Conservation (phyloP, 2,329 filamentous ascomycete genomes). For the Celoporthe dispersa region DNA sequence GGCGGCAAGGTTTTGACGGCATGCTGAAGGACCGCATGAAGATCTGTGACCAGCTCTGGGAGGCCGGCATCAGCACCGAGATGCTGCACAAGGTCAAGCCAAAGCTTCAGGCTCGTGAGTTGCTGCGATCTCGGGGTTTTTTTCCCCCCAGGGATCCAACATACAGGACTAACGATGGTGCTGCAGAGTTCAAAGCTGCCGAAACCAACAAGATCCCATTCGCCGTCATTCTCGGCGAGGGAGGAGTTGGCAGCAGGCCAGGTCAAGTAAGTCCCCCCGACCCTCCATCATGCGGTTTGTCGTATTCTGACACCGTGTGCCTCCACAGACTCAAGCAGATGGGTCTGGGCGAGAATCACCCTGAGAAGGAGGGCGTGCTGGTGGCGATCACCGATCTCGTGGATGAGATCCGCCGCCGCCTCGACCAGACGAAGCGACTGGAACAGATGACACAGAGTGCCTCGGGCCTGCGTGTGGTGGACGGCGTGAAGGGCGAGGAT, state of each 20-base stretch:
- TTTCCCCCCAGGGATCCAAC: background rate
- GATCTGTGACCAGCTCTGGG: slow-evolving; percentile 78
- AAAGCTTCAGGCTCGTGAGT: slow-evolving; percentile 69
- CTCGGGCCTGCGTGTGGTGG: slow-evolving; percentile 51
- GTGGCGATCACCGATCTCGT: slow-evolving; percentile 68
- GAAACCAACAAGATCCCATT: slow-evolving; percentile 81
- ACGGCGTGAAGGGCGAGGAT: slow-evolving; percentile 50
- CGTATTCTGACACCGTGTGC: background rate
- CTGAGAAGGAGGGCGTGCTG: slow-evolving; percentile 85
- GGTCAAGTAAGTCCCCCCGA: slow-evolving; percentile 48
- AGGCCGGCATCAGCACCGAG: slow-evolving; percentile 88
- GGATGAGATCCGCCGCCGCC: slow-evolving; percentile 56
- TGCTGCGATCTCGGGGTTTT: background rate
- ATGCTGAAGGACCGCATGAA: slow-evolving; percentile 83
- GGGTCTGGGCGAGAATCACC: slow-evolving; percentile 78
- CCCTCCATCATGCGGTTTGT: background rate
- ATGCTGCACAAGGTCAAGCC: slow-evolving; percentile 91
- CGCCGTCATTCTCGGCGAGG: slow-evolving; percentile 86
- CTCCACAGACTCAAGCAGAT: slow-evolving; percentile 55
- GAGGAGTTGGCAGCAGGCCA: slow-evolving; percentile 84
- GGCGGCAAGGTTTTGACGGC: slow-evolving; percentile 81
- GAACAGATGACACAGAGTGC: slow-evolving; percentile 49
- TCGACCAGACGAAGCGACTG: slow-evolving; percentile 48
- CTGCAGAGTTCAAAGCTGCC: slow-evolving; percentile 81
- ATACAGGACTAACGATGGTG: background rate